A percentile compares a stretch with the other conserved stretches of the same genome.
phyloP scores from a whole-genome alignment of 1,284 basidiomycete genomes.

The Quambalaria eucalypti region DNA sequence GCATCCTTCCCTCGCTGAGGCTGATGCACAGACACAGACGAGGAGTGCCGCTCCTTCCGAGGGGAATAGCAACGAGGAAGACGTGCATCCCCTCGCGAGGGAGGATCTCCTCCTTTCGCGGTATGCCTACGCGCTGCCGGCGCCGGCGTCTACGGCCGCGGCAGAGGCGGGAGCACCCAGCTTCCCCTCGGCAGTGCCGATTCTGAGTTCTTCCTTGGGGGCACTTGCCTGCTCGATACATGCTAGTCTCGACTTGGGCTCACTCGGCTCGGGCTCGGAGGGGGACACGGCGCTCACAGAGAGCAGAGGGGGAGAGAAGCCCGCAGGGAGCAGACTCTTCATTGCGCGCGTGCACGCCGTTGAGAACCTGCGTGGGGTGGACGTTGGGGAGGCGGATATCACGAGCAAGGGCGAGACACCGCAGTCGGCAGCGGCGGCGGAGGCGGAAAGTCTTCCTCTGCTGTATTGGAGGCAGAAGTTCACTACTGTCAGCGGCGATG shows the following conservation, averaged over 20 bases:
- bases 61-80: neutral
- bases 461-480: conserved; percentile 9
- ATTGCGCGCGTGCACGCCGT: conserved; percentile 9
- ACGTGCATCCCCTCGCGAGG: neutral
- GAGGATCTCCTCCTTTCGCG: neutral
- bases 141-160: neutral
- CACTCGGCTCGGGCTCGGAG: neutral
- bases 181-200: neutral
- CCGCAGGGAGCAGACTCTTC: conserved; percentile 4
- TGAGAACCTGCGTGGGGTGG: too few relatives aligned
- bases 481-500: conserved; percentile 5
- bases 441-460: conserved; percentile 2
- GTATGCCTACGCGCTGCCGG: neutral
- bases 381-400: neutral
- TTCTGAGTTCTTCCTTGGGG: conserved; percentile 4
- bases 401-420: neutral
- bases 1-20: neutral
- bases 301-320: neutral
- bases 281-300: neutral
- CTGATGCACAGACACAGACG: neutral
- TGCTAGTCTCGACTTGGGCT: neutral
- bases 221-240: conserved; percentile 10
- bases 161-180: neutral
- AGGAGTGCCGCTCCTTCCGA: conserved; percentile 1
- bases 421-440: neutral